Conservation (phyloP, 192 early-diverging fungal species). For the Ambispora gerdemannii region DNA sequence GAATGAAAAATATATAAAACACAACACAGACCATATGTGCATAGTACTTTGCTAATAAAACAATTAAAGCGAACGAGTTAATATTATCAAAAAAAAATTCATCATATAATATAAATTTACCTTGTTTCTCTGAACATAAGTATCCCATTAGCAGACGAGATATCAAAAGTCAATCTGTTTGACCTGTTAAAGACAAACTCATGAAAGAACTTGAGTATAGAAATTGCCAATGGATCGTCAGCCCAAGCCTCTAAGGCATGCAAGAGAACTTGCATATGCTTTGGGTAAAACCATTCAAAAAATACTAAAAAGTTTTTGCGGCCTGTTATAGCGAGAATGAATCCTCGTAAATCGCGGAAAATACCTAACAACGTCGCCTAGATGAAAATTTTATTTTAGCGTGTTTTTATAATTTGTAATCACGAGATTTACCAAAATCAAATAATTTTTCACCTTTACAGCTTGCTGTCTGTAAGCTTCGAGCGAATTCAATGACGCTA, state of each 20-base stretch:
- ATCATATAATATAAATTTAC: constrained; percentile 35
- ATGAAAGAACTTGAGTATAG: constrained; percentile 70
- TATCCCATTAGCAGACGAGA: constrained; percentile 82
- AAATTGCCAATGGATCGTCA: constrained; percentile 61
- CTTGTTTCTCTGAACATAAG: constrained; percentile 86
- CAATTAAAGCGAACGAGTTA: too few species aligned
- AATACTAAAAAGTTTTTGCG: constrained; percentile 62
- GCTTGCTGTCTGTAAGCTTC: constrained; percentile 53
- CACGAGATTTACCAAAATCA: too few species aligned
- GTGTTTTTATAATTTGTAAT: too few species aligned
- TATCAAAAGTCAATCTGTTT: constrained; percentile 79
- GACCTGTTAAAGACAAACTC: constrained; percentile 82
- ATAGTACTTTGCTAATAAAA: constrained; percentile 27
- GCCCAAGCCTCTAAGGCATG: constrained; percentile 66
- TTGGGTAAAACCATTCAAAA: constrained; percentile 86
- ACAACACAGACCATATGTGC: constrained; percentile 26
- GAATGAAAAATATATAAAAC: neutral
- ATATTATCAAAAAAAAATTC: neutral
- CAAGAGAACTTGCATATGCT: constrained; percentile 60
- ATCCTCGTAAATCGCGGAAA: constrained; percentile 76
- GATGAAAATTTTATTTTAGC: too few species aligned
- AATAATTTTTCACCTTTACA: constrained; percentile 38
- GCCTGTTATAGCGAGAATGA: constrained; percentile 62
- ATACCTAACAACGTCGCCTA: constrained; percentile 54
- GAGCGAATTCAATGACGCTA: constrained; percentile 50